A percentile compares a stretch with the other conserved stretches of the same genome.
Conservation (phyloP, 495 filamentous ascomycete species). For the Amorphotheca resinae region DNA sequence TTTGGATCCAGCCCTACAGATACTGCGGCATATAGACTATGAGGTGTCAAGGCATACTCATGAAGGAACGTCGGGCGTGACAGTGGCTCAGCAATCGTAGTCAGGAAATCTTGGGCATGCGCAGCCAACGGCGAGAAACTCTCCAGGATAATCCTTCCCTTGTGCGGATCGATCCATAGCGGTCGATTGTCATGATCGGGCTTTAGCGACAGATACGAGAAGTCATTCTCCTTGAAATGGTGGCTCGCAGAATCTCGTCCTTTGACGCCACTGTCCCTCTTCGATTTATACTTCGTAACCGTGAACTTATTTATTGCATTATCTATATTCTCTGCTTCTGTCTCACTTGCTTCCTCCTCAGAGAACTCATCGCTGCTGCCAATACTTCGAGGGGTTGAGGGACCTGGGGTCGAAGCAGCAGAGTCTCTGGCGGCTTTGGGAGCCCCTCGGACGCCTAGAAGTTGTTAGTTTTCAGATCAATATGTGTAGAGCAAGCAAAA, state of each 20-base stretch:
- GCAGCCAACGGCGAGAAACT: conserved; percentile 78
- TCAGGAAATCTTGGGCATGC: conserved; percentile 87
- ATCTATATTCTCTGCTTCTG: conserved; percentile 40
- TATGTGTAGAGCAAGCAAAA: conserved; percentile 15
- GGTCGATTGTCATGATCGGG: conserved; percentile 79
- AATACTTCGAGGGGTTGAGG: conserved; percentile 51
- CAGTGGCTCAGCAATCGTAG: conserved; percentile 86
- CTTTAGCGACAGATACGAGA: conserved; percentile 69
- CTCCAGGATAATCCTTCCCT: conserved; percentile 85
- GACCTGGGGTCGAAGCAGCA: conserved; percentile 54
- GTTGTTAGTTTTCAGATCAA: conserved; percentile 25
- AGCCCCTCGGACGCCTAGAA: conserved; percentile 37
- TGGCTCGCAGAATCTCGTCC: conserved; percentile 32
- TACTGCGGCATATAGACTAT: conserved; percentile 90
- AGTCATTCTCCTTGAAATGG: conserved; percentile 48
- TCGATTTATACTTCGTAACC: conserved; percentile 32
- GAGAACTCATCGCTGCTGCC: conserved; percentile 57
- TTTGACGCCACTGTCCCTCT: conserved; percentile 15
- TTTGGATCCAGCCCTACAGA: conserved; percentile 76
- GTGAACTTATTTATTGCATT: conserved; percentile 47
- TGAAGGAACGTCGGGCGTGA: conserved; percentile 81
- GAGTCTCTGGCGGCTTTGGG: conserved; percentile 44
- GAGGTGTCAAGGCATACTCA: conserved; percentile 82
- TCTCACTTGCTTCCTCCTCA: conserved; percentile 39
- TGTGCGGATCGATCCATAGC: conserved; percentile 79